A percentile compares a stretch with the other conserved stretches of the same genome.
Conservation (phyloP, 129 eudicot genomes). For the Helianthus tuberosus region DNA sequence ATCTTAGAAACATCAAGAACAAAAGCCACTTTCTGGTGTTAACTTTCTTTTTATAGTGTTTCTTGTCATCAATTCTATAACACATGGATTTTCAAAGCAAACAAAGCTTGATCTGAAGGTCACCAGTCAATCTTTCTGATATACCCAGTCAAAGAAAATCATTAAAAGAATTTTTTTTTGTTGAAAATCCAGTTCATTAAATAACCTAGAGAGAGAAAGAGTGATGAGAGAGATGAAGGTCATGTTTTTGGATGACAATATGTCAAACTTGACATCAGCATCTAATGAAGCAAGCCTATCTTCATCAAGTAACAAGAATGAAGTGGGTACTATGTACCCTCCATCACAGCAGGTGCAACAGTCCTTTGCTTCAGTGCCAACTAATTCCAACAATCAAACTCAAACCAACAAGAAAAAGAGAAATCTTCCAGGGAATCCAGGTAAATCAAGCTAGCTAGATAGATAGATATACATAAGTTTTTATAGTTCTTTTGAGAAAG, state of each 20-base stretch:
- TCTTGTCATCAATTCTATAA: conserved; percentile 31
- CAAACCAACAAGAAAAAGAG: conserved; percentile 62
- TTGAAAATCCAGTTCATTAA: conserved; percentile 27
- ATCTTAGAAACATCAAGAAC: conserved; percentile 23
- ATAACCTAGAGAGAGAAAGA: conserved; percentile 31
- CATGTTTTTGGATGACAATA: conserved; percentile 45
- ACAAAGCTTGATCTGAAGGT: conserved; percentile 9
- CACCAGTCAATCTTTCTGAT: conserved; percentile 20
- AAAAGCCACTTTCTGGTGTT: conserved; percentile 20
- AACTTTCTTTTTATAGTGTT: conserved; percentile 30
- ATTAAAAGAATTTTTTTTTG: background rate
- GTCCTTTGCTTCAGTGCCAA: conserved; percentile 40
- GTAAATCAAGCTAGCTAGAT: conserved; percentile 7
- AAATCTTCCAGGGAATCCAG: conserved; percentile 81
- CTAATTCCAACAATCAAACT: conserved; percentile 27
- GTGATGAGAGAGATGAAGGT: conserved; percentile 42
- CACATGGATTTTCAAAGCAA: conserved; percentile 1
- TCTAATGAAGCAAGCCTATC: conserved; percentile 73
- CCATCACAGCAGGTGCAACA: conserved; percentile 38
- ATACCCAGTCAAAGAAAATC: conserved; percentile 4
- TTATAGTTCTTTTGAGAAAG: background rate
- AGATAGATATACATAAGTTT: background rate
- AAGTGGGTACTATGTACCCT: conserved; percentile 50
- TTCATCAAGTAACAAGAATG: conserved; percentile 61
- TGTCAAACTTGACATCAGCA: conserved; percentile 76